These are phyloP conservation scores for Wickerhamiella sergipiensis DNA, from an alignment of 805 yeast species.

Conservation along the genomic window DNA sequence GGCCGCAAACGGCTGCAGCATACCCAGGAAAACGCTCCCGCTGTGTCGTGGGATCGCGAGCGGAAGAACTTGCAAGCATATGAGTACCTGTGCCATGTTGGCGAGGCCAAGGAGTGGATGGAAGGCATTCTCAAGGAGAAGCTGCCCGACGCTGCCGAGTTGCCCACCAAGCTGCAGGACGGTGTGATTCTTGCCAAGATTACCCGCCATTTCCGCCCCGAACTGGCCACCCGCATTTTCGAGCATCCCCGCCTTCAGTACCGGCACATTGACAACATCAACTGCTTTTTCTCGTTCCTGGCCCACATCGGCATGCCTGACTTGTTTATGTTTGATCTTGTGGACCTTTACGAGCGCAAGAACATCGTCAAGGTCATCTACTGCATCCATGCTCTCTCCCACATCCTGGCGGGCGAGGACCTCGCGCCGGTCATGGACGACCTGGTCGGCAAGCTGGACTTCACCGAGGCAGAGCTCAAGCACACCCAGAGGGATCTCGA, in stretches of 20 bases:
- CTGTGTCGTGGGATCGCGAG: slow-evolving; percentile 25
- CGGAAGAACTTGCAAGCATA: slow-evolving; percentile 39
- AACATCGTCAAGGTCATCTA: slow-evolving; percentile 89
- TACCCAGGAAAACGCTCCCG: slow-evolving; percentile 19
- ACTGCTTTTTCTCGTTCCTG: slow-evolving; percentile 57
- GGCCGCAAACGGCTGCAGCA: slow-evolving; percentile 24
- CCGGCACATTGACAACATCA: slow-evolving; percentile 86
- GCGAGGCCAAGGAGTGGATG: slow-evolving; percentile 74
- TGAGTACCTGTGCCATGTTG: slow-evolving; percentile 68
- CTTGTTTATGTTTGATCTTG: slow-evolving; percentile 76
- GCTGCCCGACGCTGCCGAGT: slow-evolving; percentile 42
- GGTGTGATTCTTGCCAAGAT: slow-evolving; percentile 78
- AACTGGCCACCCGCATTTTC: slow-evolving; percentile 39
- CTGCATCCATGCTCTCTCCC: slow-evolving; percentile 80
- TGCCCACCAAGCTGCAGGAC: slow-evolving; percentile 59
- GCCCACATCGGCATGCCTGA: slow-evolving; percentile 68
- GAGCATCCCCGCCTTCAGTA: slow-evolving; percentile 58
- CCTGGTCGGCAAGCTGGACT: slow-evolving; percentile 47
- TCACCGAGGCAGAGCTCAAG: slow-evolving; percentile 54
- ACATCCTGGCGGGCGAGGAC: slow-evolving; percentile 45
- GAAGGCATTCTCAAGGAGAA: slow-evolving; percentile 45
- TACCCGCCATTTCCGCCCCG: slow-evolving; percentile 58
- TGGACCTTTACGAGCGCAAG: slow-evolving; percentile 84
- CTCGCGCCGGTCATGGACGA: slow-evolving; percentile 48
- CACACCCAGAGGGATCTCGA: slow-evolving; percentile 51